Evolutionary conservation across 305 asterid species (phyloP), one percentile per base, ranked within the genome.

Genomic region (Fraxinus nigra): DNA sequence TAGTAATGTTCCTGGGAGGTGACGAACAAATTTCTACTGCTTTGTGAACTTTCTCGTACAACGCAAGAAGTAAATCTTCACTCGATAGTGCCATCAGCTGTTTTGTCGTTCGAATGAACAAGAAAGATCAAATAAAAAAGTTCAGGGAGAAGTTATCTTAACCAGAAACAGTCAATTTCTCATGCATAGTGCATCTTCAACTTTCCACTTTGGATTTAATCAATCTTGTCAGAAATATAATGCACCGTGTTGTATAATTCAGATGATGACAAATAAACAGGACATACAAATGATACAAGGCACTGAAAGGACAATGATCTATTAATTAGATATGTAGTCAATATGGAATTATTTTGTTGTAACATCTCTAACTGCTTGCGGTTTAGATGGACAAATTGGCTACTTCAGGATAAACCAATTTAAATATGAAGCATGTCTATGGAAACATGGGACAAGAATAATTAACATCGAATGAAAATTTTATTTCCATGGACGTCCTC

Each of bases 1-100:
- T 48, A 73, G 89, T 89, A 56, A 89, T 73, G 56, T 87, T 84
- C 13, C 81, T 84, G 70, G 72, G 89, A 28, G 86, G 84, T 16
- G 87, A 76, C 67, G 38, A 87, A 87, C 83, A 88, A 77, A 83
- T 80, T 82, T 94, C 93, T 26, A 95, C 91, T 33, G 95, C 91
- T 85, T 87, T 92, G 83, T 94, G 98, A 89, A 95, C 77, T 72
- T 93, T 83, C 82, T 92, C 97, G 20, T 90, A 95, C 81, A 92
- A 80, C 18, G 87, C 82, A 78, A 92, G 82, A 70, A 94, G 83
- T 61, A 88, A 78, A 14, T 87, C 93, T 81, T 90, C 92, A 30
- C 83, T 74, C 22, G 89, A 72, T 3, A 80, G 26, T 34, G 78
- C 11, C 22, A 76, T 61, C 26, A 75, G 75, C 59, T 37, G 33